Conservation (phyloP, 1,139 yeast species). For the Zygoascus sp. region DNA sequence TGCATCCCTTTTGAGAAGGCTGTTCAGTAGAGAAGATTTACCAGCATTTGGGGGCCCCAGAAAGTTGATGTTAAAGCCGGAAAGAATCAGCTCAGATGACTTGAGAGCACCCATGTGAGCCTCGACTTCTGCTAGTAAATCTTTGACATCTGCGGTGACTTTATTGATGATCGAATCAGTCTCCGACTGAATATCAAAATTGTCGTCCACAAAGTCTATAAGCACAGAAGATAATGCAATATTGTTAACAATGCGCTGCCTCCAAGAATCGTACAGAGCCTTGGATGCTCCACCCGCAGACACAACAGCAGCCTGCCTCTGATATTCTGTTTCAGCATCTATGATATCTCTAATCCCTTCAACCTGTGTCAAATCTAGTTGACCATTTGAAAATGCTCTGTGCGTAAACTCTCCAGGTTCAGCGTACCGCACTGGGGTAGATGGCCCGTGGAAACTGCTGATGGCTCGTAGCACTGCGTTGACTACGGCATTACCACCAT, state of each 20-base stretch:
- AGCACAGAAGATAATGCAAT: conserved; percentile 79
- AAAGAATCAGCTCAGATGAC: conserved; percentile 59
- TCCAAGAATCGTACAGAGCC: conserved; percentile 57
- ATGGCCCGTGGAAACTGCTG: conserved; percentile 25
- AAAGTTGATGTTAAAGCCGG: conserved; percentile 70
- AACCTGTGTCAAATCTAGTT: conserved; percentile 68
- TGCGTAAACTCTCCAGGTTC: conserved; percentile 89
- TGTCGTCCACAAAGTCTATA: conserved; percentile 90
- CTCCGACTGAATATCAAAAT: conserved; percentile 71
- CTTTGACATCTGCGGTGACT: conserved; percentile 45
- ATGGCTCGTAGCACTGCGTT: conserved; percentile 64
- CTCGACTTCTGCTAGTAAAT: conserved; percentile 44
- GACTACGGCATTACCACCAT: conserved; percentile 89
- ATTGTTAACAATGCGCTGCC: conserved; percentile 56
- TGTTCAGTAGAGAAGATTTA: conserved; percentile 77
- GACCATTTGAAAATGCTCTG: conserved; percentile 72
- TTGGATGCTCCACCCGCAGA: conserved; percentile 70
- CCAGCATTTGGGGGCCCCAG: conserved; percentile 98
- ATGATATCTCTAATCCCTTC: conserved; percentile 89
- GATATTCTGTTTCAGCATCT: conserved; percentile 91
- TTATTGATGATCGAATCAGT: conserved; percentile 38
- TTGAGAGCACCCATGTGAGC: conserved; percentile 43
- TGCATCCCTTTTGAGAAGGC: conserved; percentile 70
- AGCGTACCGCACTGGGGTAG: conserved; percentile 59
- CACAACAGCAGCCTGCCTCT: conserved; percentile 67